Conservation (phyloP, 2,329 filamentous ascomycete genomes). For the Polychaeton citri region DNA sequence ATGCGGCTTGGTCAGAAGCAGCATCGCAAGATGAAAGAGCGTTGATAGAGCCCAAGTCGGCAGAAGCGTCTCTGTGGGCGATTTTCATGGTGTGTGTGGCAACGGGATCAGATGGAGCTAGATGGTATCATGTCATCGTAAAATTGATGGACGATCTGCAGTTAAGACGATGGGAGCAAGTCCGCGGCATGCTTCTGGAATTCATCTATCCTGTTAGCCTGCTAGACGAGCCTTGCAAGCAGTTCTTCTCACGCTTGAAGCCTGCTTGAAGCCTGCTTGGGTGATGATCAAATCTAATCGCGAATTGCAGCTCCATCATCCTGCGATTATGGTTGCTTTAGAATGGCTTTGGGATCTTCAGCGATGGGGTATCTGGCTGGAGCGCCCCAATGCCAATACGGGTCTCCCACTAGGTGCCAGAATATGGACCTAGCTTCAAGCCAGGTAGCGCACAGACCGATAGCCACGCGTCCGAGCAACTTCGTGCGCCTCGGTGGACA, state of each 20-base stretch:
- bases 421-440: no score
- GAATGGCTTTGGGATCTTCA: no score
- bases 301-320: no score
- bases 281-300: not conserved
- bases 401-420: no score
- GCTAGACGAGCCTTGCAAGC: constrained; percentile 18
- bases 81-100: constrained; percentile 22
- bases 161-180: constrained; percentile 18
- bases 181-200: constrained; percentile 18
- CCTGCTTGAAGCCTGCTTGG: not conserved
- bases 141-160: constrained; percentile 15
- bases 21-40: constrained; percentile 14
- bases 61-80: constrained; percentile 20
- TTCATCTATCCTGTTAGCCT: constrained; percentile 22
- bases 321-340: no score
- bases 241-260: constrained; percentile 8
- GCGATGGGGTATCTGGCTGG: no score
- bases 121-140: constrained; percentile 12
- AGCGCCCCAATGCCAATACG: no score
- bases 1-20: constrained; percentile 19
- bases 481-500: no score
- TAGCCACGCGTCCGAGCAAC: no score
- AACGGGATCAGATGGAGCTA: constrained; percentile 13
- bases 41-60: constrained; percentile 16
- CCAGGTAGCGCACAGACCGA: no score